phyloP scores from a whole-genome alignment of 2,329 filamentous ascomycete species.

The Colletotrichum sidae region DNA sequence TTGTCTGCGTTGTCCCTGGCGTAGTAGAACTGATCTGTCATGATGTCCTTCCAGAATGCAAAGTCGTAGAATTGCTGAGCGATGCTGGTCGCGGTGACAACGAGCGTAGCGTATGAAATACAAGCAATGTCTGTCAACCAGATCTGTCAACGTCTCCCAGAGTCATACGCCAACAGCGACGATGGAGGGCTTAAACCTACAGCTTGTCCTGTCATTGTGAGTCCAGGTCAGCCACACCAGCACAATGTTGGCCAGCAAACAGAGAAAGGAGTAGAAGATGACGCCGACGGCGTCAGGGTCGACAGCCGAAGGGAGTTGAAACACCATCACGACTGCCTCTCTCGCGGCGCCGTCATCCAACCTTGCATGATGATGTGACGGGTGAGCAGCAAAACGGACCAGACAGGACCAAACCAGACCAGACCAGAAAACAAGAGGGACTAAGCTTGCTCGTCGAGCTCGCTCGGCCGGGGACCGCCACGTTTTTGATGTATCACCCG shows the following conservation, averaged over 20 bases:
- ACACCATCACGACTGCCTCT: slow-evolving; percentile 31
- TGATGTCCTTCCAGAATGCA: slow-evolving; percentile 22
- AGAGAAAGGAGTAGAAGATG: slow-evolving; percentile 30
- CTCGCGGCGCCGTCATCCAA: slow-evolving; percentile 20
- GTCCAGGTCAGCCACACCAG: slow-evolving; percentile 33
- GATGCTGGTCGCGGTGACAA: slow-evolving; percentile 27
- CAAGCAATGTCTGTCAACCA: slow-evolving; percentile 28
- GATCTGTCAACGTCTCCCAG: not conserved
- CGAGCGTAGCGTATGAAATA: slow-evolving; percentile 27
- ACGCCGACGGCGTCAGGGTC: slow-evolving; percentile 23
- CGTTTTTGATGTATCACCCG: slow-evolving; percentile 23
- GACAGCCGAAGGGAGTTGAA: slow-evolving; percentile 35
- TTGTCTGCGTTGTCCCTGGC: slow-evolving; percentile 27
- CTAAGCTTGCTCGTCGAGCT: not conserved
- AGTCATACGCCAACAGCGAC: not conserved
- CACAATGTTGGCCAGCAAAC: slow-evolving; percentile 26
- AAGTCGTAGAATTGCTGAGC: slow-evolving; percentile 33
- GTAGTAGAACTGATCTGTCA: slow-evolving; percentile 33
- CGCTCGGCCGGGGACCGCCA: slow-evolving; percentile 18
- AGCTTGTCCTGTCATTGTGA: slow-evolving; percentile 34
- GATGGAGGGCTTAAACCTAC: slow-evolving; percentile 11
- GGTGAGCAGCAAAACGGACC: not conserved
- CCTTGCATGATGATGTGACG: slow-evolving; percentile 12
- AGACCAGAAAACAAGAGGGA: not conserved
- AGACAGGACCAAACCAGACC: too few species aligned